Evolutionary conservation across 768 basidiomycete species (phyloP), one percentile per base, ranked within the genome.

Genomic region (Lactarius sanguifluus): DNA sequence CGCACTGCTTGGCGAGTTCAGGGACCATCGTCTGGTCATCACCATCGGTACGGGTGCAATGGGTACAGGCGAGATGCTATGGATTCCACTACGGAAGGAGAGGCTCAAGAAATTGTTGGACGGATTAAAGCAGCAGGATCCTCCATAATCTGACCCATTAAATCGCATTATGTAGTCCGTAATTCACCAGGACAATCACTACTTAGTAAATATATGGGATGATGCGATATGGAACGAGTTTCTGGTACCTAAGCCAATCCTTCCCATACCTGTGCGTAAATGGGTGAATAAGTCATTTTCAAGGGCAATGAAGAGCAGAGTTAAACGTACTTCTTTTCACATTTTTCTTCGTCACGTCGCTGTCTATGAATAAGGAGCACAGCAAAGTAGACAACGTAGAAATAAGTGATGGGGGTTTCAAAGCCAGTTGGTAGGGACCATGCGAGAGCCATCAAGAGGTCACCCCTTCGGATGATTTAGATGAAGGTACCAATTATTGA

Each of bases 401-500:
- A 99, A 80, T 98, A 96, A 6, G 97, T 96, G 75, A 98, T 85
- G 28, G 96, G 96, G 0, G 94, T 95, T 55, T 86, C 81, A 76
- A 97, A 93, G 5, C 92, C 94, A 1, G 93, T 96, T 0, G 96
- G 91, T 20, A 98, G 83, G 62, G 89, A 97, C 96, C 96, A 98
- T 0, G 94, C 91, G 55, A 93, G 77, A 28, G 87, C 88, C 91
- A 97, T 97, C 64, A 96, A 76, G 70, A 94, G 81, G 73, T 96
- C 94, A 25, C 91, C 91, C 54, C 91, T 92, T 68, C 30, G 41
- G 10, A 47, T 36, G 23, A 56, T 38, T n/a, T 18, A 60, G 57
- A 57, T 23, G 16, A 47, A 9, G 25, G n/a, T 34, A 50, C 28
- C 28, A 61, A 45, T 16, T 28, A 61, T 52, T 40, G 5, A 38